Evolutionary conservation across 805 yeast genomes (phyloP).

Genomic region (Barnettozyma wickerhamii): DNA sequence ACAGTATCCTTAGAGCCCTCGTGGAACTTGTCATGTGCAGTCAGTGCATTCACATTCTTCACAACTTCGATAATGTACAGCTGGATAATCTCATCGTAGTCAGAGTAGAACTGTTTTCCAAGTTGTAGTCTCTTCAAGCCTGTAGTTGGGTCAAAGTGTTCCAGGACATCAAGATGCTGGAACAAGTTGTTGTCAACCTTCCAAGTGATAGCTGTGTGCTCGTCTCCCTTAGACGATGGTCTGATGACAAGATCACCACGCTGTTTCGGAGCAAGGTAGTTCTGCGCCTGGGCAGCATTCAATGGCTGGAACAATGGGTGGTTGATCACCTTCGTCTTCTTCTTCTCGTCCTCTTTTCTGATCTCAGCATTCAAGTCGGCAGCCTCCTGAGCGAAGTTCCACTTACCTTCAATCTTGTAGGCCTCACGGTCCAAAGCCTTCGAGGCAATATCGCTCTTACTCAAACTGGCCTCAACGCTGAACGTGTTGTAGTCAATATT

Average conservation of each 20-base stretch:
- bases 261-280: conserved; percentile 78
- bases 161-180: conserved; percentile 87
- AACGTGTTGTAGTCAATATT: conserved; percentile 71
- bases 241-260: conserved; percentile 93
- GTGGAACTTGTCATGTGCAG: conserved; percentile 82
- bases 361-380: conserved; percentile 56
- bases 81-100: conserved; percentile 89
- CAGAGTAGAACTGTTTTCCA: conserved; percentile 44
- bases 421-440: conserved; percentile 33
- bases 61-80: conserved; percentile 83
- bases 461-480: conserved; percentile 67
- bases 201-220: conserved; percentile 93
- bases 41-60: conserved; percentile 78
- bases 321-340: conserved; percentile 70
- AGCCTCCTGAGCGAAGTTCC: conserved; percentile 78
- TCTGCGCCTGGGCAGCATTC: conserved; percentile 86
- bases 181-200: conserved; percentile 86
- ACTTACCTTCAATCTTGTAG: conserved; percentile 55
- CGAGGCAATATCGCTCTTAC: conserved; percentile 57
- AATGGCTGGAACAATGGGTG: conserved; percentile 89
- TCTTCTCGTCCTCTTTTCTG: conserved; percentile 59
- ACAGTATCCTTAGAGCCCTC: conserved; percentile 77
- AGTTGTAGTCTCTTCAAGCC: conserved; percentile 46
- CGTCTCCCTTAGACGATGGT: conserved; percentile 87
- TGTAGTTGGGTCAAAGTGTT: conserved; percentile 32